Evolutionary conservation across 1,139 yeast species (phyloP).

Genomic region (Candida tunisiensis): DNA sequence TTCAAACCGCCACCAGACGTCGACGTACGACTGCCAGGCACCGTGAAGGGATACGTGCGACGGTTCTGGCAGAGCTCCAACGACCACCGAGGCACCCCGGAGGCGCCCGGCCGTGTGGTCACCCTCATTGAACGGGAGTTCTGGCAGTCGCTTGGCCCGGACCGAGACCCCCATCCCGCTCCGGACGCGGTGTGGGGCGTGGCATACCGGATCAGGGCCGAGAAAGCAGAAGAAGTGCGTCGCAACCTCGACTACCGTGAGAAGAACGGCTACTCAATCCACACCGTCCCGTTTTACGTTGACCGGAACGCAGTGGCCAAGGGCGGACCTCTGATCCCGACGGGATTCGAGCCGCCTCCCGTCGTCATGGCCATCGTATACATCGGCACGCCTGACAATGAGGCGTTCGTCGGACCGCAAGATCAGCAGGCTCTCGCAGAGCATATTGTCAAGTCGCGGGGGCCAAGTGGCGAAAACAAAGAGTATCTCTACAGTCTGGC

Average conservation of each 20-base stretch:
- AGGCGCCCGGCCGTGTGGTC: slow-evolving; percentile 72
- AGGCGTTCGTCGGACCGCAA: slow-evolving; percentile 66
- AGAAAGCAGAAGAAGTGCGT: slow-evolving; percentile 40
- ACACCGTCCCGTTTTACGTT: slow-evolving; percentile 49
- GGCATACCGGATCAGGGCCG: slow-evolving; percentile 65
- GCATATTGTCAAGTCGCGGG: slow-evolving; percentile 37
- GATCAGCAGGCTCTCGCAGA: slow-evolving; percentile 45
- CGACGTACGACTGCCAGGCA: slow-evolving; percentile 50
- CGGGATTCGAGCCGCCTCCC: neutral
- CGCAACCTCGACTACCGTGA: slow-evolving; percentile 68
- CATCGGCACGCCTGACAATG: slow-evolving; percentile 70
- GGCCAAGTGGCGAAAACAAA: slow-evolving; percentile 69
- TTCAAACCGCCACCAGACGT: slow-evolving; percentile 83
- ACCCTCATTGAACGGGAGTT: slow-evolving; percentile 47
- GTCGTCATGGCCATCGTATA: slow-evolving; percentile 29
- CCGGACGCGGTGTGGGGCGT: slow-evolving; percentile 54
- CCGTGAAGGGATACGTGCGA: slow-evolving; percentile 57
- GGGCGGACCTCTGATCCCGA: slow-evolving; percentile 2
- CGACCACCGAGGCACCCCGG: slow-evolving; percentile 85
- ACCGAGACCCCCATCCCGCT: slow-evolving; percentile 30
- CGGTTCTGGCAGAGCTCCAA: slow-evolving; percentile 86
- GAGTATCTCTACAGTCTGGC: slow-evolving; percentile 50
- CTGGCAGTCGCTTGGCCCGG: slow-evolving; percentile 24
- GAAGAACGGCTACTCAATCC: slow-evolving; percentile 72
- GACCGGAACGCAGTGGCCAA: slow-evolving; percentile 16